Percentiles rank a stretch among this genome's conserved stretches.
Conservation (phyloP, 768 basidiomycete genomes). For the Mycena sanguinolenta region DNA sequence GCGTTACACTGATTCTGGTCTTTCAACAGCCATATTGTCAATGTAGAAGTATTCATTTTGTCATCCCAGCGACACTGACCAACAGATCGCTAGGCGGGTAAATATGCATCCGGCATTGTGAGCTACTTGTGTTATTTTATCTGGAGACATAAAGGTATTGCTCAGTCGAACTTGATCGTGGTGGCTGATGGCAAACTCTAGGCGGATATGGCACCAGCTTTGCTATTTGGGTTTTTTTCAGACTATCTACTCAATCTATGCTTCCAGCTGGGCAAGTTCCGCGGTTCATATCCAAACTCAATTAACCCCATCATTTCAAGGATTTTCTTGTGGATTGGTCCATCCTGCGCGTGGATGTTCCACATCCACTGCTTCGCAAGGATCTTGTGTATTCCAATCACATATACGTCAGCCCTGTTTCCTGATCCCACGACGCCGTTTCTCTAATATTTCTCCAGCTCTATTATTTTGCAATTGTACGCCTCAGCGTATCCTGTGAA, state of each 20-base stretch:
- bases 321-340: slow-evolving; percentile 96
- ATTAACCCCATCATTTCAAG: slow-evolving; percentile 51
- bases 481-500: slow-evolving; percentile 17
- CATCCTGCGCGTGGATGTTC: slow-evolving; percentile 68
- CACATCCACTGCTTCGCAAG: slow-evolving; percentile 73
- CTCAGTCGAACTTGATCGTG: slow-evolving; percentile 31
- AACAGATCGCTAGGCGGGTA: slow-evolving; percentile 74
- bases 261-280: slow-evolving; percentile 18
- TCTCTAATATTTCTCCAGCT: slow-evolving; percentile 52
- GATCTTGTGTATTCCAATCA: slow-evolving; percentile 81
- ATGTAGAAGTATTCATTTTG: slow-evolving; percentile 64
- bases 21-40: slow-evolving; percentile 87
- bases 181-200: slow-evolving; percentile 2
- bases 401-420: slow-evolving; percentile 60
- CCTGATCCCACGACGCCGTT: neutral
- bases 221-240: slow-evolving; percentile 32
- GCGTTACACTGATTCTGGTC: slow-evolving; percentile 85
- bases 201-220: slow-evolving; percentile 24
- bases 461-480: slow-evolving; percentile 85
- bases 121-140: slow-evolving; percentile 77
- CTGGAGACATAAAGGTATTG: slow-evolving; percentile 79
- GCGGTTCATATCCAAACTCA: neutral
- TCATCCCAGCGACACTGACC: neutral
- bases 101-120: slow-evolving; percentile 80
- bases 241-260: slow-evolving; percentile 25